Conservation (phyloP, 208 protist species). For the Acanthamoeba royreba region DNA sequence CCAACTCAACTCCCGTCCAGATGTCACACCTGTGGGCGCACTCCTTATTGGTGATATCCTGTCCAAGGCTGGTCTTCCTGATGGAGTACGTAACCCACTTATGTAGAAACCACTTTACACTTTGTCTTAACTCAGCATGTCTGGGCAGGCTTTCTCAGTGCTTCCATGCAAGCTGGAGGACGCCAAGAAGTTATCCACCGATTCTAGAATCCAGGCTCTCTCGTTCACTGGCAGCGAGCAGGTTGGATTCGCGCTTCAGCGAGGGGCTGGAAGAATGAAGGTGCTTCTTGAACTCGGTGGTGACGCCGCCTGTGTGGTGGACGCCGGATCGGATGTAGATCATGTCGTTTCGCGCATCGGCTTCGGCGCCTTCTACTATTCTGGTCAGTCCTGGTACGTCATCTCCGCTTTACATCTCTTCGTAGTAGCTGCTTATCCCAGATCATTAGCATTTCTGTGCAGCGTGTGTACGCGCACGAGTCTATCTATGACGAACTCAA, state of each 20-base stretch:
- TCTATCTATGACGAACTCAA: constrained; percentile 60
- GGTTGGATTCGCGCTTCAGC: constrained; percentile 20
- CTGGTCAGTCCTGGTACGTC: constrained; percentile 49
- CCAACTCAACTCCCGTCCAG: neutral
- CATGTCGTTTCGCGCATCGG: constrained; percentile 38
- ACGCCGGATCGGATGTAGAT: constrained; percentile 29
- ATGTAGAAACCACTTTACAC: neutral
- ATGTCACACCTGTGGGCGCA: constrained; percentile 63
- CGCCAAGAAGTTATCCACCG: neutral
- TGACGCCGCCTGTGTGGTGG: constrained; percentile 67
- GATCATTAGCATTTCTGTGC: constrained; percentile 19
- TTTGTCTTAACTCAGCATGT: neutral
- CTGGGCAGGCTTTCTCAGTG: neutral
- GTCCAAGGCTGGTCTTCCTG: constrained; percentile 48
- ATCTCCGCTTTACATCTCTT: neutral
- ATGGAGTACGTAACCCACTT: constrained; percentile 25
- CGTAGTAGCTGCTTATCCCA: neutral
- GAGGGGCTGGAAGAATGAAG: neutral
- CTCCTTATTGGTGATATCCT: constrained; percentile 67
- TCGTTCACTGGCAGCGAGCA: constrained; percentile 44
- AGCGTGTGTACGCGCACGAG: constrained; percentile 62
- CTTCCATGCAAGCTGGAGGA: constrained; percentile 37
- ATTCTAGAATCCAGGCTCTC: constrained; percentile 8
- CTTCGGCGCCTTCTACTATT: constrained; percentile 70
- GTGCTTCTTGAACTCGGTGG: constrained; percentile 53